These are phyloP conservation scores for Kuraishia molischiana DNA, from an alignment of 805 yeast genomes.

Conservation along the genomic window DNA sequence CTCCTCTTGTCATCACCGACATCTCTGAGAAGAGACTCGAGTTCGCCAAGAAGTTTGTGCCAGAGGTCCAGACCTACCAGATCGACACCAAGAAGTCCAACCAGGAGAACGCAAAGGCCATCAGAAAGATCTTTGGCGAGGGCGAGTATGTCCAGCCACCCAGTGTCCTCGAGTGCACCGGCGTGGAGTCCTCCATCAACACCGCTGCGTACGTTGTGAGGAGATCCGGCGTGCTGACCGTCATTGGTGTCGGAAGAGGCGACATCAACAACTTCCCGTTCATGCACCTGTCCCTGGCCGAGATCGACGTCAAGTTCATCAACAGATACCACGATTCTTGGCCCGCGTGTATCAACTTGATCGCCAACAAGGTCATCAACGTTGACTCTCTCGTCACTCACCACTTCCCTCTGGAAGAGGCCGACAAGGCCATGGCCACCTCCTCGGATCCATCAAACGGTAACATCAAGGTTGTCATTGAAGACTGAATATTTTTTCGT, in stretches of 20 bases:
- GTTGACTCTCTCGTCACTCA: conserved; percentile 41
- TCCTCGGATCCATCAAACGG: conserved; percentile 30
- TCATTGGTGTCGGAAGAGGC: conserved; percentile 44
- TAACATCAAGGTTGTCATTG: conserved; percentile 37
- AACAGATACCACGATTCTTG: conserved; percentile 47
- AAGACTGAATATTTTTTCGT: conserved; percentile 25
- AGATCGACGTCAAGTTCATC: conserved; percentile 39
- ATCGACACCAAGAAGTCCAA: conserved; percentile 21
- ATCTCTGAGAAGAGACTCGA: conserved; percentile 31
- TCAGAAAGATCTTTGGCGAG: conserved; percentile 24
- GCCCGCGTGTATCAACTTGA: conserved; percentile 44
- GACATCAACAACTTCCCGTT: conserved; percentile 38
- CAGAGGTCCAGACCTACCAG: conserved; percentile 33
- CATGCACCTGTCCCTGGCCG: conserved; percentile 44
- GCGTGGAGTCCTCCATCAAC: conserved; percentile 37
- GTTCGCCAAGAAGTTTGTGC: conserved; percentile 36
- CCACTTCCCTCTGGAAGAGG: conserved; percentile 34
- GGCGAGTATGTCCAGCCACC: conserved; percentile 29
- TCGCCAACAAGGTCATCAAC: conserved; percentile 31
- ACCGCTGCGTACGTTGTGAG: conserved; percentile 35
- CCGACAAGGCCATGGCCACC: conserved; percentile 33
- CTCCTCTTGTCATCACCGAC: conserved; percentile 43
- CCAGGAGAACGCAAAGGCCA: conserved; percentile 28
- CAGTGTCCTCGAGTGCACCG: conserved; percentile 44
- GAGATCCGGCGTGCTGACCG: conserved; percentile 35